Conservation (phyloP, 2,329 filamentous ascomycete species). For the Pezizomycotina sp. region DNA sequence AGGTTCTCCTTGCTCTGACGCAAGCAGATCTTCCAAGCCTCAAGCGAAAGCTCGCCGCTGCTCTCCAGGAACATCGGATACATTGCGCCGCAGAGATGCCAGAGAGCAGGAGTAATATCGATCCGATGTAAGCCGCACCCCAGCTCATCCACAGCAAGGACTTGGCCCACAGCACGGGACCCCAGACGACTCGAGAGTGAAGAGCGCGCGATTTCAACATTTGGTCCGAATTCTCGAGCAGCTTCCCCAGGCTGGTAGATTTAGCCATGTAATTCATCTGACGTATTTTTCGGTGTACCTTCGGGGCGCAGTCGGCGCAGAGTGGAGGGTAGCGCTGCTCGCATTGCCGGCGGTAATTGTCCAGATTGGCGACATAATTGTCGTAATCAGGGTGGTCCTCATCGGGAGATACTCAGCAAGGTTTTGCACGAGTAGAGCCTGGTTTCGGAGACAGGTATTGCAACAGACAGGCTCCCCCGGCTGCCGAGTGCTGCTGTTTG, state of each 20-base stretch:
- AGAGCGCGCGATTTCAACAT: slow-evolving; percentile 9
- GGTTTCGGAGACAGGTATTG: slow-evolving; percentile 69
- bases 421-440: slow-evolving; percentile 58
- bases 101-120: slow-evolving; percentile 12
- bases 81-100: slow-evolving; percentile 13
- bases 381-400: slow-evolving; percentile 38
- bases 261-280: slow-evolving; percentile 64
- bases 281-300: slow-evolving; percentile 51
- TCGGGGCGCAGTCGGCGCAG: slow-evolving; percentile 62
- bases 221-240: slow-evolving; percentile 18
- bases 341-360: slow-evolving; percentile 47
- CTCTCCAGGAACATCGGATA: slow-evolving; percentile 5
- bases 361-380: slow-evolving; percentile 19
- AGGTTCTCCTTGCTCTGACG: slow-evolving; percentile 2
- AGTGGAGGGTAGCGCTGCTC: slow-evolving; percentile 79
- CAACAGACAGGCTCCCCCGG: slow-evolving; percentile 43
- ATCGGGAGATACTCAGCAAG: slow-evolving; percentile 62
- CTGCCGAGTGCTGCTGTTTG: slow-evolving; percentile 26
- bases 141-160: slow-evolving; percentile 11
- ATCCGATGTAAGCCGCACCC: slow-evolving; percentile 12
- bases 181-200: slow-evolving; percentile 5
- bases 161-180: slow-evolving; percentile 4
- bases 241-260: slow-evolving; percentile 54
- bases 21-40: slow-evolving; percentile 6
- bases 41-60: background rate